phyloP scores from a whole-genome alignment of 2,329 filamentous ascomycete species.

The Colletotrichum higginsianum region DNA sequence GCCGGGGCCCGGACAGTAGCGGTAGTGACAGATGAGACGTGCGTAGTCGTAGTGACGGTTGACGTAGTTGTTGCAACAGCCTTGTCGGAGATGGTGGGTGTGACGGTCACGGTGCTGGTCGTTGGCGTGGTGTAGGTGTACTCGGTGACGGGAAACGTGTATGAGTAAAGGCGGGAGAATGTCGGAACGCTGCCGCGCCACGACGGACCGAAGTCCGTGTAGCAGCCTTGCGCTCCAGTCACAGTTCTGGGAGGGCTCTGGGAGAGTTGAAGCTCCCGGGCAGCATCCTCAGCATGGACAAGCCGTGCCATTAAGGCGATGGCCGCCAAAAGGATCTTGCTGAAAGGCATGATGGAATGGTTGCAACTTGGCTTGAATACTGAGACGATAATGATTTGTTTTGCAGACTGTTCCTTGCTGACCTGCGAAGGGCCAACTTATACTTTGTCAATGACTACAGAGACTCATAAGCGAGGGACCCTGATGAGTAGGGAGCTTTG shows the following conservation, averaged over 20 bases:
- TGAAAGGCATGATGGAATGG: background rate
- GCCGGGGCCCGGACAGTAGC: conserved; percentile 6
- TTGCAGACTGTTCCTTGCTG: background rate
- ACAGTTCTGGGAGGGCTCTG: conserved; percentile 15
- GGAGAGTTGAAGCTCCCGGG: background rate
- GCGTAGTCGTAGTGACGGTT: conserved; percentile 26
- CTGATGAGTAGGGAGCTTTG: background rate
- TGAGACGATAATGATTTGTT: background rate
- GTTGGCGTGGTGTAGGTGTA: conserved; percentile 27
- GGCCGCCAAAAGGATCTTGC: background rate
- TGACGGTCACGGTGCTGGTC: conserved; percentile 27
- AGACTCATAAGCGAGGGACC: background rate
- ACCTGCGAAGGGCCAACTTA: background rate
- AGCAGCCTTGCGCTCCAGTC: conserved; percentile 33
- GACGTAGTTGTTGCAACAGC: background rate
- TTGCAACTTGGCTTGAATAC: background rate
- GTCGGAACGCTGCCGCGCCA: conserved; percentile 1
- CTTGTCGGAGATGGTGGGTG: background rate
- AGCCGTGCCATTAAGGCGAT: background rate
- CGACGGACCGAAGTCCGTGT: conserved; percentile 25
- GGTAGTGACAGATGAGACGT: conserved; percentile 13
- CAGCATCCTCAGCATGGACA: background rate
- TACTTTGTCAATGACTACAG: background rate
- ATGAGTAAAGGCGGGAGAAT: conserved; percentile 30
- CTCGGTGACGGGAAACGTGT: conserved; percentile 30